Evolutionary conservation across 768 basidiomycete species (phyloP), one percentile per base, ranked within the genome.

Genomic region (Sporobolomyces phaffii): DNA sequence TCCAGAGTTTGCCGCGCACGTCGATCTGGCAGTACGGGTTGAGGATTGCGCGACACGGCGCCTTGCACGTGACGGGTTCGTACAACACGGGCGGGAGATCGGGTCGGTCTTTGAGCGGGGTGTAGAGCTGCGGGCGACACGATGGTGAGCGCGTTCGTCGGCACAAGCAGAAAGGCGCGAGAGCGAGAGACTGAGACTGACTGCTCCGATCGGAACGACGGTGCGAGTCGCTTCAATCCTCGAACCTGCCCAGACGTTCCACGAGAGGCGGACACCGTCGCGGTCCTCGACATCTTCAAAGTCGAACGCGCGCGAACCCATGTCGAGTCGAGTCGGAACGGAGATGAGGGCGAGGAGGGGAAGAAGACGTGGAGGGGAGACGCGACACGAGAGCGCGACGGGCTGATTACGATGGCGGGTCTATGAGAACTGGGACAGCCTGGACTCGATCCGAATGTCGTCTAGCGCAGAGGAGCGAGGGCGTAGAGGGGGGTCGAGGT

Each of bases 41-140:
- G 68, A 99, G 83, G 73, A 99, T 90, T 36, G 93, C 96, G 69
- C 94, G 88, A 82, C 96, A 99, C 2, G 91, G 88, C 26, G 91
- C 87, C 80, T 98, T 99, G 82, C 96, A 99, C 10, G 94, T 93
- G 43, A 99, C 93, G 17, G 96, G 96, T 77, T 98, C 96, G 77
- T 99, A 99, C 65, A 97, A 80, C 44, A 99, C 92, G 1, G 92
- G 91, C 0, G 93, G 92, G 0, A 99, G 83, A 76, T 98, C 94
- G 73, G 92, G 90, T 64, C 93, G 83, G 64, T 88, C 83, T 80
- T 96, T 99, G 73, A 98, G 81, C 22, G 96, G 96, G 4, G 90
- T 91, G 79, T 99, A 99, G 11, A 99, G 83, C 13, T 70, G 64
- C 24, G 33, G 1, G 41, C 29, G n/a, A 29, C 11, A n/a, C 1